These are phyloP conservation scores for Boletus insuetus DNA, from an alignment of 768 basidiomycete genomes.

Conservation along the genomic window DNA sequence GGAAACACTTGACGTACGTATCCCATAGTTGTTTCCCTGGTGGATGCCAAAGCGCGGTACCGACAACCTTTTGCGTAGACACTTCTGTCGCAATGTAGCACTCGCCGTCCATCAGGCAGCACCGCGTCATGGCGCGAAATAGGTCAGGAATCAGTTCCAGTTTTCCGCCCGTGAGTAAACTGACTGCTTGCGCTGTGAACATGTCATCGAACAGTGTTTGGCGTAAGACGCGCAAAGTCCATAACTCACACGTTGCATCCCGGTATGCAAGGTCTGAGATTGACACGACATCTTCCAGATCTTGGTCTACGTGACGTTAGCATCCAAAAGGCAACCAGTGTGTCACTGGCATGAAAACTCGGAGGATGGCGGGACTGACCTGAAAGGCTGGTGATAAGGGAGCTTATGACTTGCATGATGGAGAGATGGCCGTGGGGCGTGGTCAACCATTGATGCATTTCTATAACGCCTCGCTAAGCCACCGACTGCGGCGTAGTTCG, in stretches of 20 bases:
- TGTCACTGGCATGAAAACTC: background rate
- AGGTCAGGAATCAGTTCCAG: constrained; percentile 4
- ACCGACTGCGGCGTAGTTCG: too few relatives aligned
- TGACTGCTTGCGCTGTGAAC: background rate
- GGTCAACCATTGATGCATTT: too few relatives aligned
- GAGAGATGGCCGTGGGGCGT: background rate
- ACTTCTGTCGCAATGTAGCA: constrained; percentile 2
- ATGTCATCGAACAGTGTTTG: too few relatives aligned
- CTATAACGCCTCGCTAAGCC: too few relatives aligned
- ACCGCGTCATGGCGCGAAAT: background rate
- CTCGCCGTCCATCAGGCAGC: constrained; percentile 4
- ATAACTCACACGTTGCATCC: background rate
- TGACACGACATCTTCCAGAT: background rate
- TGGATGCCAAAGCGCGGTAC: constrained; percentile 3
- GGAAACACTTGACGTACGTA: background rate
- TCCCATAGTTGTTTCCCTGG: background rate
- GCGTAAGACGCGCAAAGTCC: too few relatives aligned
- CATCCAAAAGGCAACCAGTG: too few relatives aligned
- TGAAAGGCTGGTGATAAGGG: background rate
- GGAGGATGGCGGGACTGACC: background rate
- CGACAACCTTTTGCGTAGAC: background rate
- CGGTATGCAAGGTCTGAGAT: background rate
- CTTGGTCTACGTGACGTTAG: background rate
- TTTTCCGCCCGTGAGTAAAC: background rate
- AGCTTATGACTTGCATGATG: background rate